phyloP scores from a whole-genome alignment of 441 rosid species.

The Isatis lusitanica region DNA sequence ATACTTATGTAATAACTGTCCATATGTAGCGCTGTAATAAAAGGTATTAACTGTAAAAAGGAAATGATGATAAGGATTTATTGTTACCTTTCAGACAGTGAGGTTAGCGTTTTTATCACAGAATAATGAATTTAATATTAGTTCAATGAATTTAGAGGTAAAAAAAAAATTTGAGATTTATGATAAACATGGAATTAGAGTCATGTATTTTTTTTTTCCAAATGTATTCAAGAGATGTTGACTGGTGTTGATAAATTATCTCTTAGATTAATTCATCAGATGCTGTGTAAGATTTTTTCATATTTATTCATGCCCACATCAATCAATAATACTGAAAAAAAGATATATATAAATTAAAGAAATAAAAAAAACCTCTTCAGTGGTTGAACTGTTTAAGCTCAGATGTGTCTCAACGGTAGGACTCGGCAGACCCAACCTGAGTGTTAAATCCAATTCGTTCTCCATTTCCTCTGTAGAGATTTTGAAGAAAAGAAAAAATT shows the following conservation, averaged over 20 bases:
- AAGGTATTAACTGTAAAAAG: neutral
- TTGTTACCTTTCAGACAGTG: neutral
- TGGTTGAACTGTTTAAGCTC: conserved; percentile 16
- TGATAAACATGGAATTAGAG: neutral
- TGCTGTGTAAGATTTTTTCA: neutral
- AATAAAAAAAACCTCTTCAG: conserved; percentile 27
- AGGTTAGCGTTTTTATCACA: neutral
- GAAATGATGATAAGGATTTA: conserved; percentile 12
- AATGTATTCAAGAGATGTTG: conserved; percentile 16
- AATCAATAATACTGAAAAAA: conserved; percentile 1
- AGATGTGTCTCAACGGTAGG: conserved; percentile 21
- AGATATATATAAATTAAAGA: neutral
- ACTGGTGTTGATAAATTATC: neutral
- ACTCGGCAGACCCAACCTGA: conserved; percentile 33
- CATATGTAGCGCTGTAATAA: neutral
- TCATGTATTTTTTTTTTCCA: neutral
- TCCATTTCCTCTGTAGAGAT: conserved; percentile 15
- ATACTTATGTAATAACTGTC: neutral
- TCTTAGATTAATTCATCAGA: neutral
- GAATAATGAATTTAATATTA: conserved; percentile 5
- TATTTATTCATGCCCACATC: conserved; percentile 23
- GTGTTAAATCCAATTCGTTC: conserved; percentile 35
- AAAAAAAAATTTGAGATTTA: neutral
- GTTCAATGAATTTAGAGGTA: neutral
- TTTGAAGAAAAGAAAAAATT: neutral